Base-by-base conservation (phyloP, 179 eudicot species). In the Patellifolia procumbens region DNA sequence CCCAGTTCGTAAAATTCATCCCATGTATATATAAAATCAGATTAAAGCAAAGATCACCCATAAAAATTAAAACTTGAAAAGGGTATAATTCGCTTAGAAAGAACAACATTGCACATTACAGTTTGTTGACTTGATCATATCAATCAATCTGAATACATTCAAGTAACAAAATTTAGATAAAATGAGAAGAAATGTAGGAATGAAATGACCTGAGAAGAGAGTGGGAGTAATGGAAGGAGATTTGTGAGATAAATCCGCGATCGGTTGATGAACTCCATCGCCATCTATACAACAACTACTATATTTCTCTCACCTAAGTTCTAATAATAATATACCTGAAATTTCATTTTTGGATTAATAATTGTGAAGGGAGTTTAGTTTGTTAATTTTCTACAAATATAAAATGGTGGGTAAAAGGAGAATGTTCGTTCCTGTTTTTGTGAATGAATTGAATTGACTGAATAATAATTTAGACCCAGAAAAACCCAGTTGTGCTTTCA, bases 201-300 rank as follows among this genome's bases (percentile, higher is more conserved):
- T n/a, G n/a, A n/a, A n/a, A n/a, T n/a, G n/a, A n/a, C n/a, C n/a
- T n/a, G n/a, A 35, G 37, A 10, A 35, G 39, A 39, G 42, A 9
- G 48, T 1, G n/a, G 24, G 20, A 66, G 52, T 6, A 68, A 48
- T n/a, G n/a, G 6, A 16, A 68, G 28, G 35, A 17, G 28, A 4
- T 20, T 6, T 68, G 72, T 5, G 16, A 68, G 28, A 35, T 43
- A 43, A 43, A 68, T 24, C 37, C 29, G 32, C 39, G 70, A 66
- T 66, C 70, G 70, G 70, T 42, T 42, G 70, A 66, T 58, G 58
- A 68, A 15, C 72, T 46, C 72, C 55, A 51, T 66, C 70, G 56
- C 72, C 72, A 68, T 68, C 56, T 68, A 68, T 51, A 66, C 70
- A 39, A 51, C 29, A 10, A 66, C n/a, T 42, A 22, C 37, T 68